Percentiles rank a stretch among this genome's conserved stretches.
Evolutionary conservation across 1,284 basidiomycete species (phyloP).

Genomic region (Leccinum pachyderme): DNA sequence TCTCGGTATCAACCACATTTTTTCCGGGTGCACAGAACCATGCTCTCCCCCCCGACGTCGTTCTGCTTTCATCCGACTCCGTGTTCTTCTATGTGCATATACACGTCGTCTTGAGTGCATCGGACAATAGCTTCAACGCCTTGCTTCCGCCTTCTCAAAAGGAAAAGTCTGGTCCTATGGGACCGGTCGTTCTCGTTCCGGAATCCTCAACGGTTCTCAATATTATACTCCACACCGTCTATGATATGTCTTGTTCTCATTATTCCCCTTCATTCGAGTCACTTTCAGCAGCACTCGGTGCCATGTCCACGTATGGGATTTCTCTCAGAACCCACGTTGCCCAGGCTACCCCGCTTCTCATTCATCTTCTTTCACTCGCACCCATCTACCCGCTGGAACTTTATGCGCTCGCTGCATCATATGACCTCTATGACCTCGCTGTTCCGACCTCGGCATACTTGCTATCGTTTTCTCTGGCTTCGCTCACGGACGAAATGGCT

Average conservation of each 20-base stretch:
- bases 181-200: conserved; percentile 45
- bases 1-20: conserved; percentile 79
- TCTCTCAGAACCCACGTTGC: conserved; percentile 40
- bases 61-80: conserved; percentile 65
- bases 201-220: conserved; percentile 57
- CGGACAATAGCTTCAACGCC: conserved; percentile 53
- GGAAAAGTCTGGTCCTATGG: conserved; percentile 36
- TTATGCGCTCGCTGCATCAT: conserved; percentile 55
- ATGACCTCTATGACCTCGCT: conserved; percentile 58
- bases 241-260: conserved; percentile 59
- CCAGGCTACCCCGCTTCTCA: conserved; percentile 42
- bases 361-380: conserved; percentile 51
- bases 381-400: conserved; percentile 55
- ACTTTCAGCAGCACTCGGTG: conserved; percentile 46
- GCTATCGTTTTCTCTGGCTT: conserved; percentile 54
- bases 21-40: conserved; percentile 63
- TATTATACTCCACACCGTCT: conserved; percentile 58
- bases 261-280: conserved; percentile 56
- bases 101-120: conserved; percentile 46
- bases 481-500: conserved; percentile 59
- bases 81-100: conserved; percentile 74
- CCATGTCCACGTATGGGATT: conserved; percentile 52
- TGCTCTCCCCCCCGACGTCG: conserved; percentile 53
- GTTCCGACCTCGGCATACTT: conserved; percentile 58
- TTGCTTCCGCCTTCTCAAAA: conserved; percentile 40